A percentile compares a stretch with the other conserved stretches of the same genome.
phyloP scores from a whole-genome alignment of 805 yeast species.

The Blastobotrys parvus region DNA sequence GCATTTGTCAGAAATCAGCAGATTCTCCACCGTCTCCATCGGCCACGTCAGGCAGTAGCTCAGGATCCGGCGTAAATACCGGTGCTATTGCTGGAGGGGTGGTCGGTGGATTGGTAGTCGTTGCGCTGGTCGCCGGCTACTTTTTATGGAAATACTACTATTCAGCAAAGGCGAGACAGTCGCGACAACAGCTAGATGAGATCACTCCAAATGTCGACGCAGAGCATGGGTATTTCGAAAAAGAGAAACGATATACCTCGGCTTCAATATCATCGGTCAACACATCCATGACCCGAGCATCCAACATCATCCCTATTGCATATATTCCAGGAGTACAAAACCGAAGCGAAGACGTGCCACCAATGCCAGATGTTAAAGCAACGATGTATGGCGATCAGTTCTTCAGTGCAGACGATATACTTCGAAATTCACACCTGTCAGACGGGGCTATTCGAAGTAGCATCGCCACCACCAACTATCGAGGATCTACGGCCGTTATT shows the following conservation, averaged over 20 bases:
- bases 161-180: conserved; percentile 22
- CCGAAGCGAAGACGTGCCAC: conserved; percentile 19
- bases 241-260: conserved; percentile 13
- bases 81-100: conserved; percentile 72
- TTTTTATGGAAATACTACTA: conserved; percentile 35
- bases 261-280: conserved; percentile 30
- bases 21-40: conserved; percentile 14
- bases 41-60: conserved; percentile 7
- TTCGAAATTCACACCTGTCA: conserved; percentile 18
- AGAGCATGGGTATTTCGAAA: conserved; percentile 11
- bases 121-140: conserved; percentile 32
- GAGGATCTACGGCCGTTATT: conserved; percentile 38
- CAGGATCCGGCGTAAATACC: conserved; percentile 24
- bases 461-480: conserved; percentile 32
- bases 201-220: conserved; percentile 11
- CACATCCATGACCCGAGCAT: conserved; percentile 66
- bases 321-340: conserved; percentile 83
- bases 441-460: conserved; percentile 26
- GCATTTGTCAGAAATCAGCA: conserved; percentile 37
- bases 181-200: conserved; percentile 20
- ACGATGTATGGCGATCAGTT: conserved; percentile 12
- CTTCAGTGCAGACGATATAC: conserved; percentile 21
- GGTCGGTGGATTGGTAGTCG: conserved; percentile 49
- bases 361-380: conserved; percentile 13
- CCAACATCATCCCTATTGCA: conserved; percentile 84